Evolutionary conservation across 108 stramenopile genomes (phyloP).

Genomic region (Schizochytrium sp.): DNA sequence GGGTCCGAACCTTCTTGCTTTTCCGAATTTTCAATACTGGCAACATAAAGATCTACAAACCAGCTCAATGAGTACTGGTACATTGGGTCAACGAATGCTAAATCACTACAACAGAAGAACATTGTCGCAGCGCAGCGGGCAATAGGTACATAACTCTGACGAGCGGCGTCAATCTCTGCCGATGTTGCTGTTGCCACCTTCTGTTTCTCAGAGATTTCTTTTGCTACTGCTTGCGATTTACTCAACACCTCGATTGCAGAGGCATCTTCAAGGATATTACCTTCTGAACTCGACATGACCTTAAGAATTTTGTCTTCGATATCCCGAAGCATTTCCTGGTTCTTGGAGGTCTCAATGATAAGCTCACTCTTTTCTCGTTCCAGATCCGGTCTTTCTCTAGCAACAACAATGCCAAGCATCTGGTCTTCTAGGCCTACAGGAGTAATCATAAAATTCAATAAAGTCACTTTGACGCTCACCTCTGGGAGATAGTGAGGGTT

Average conservation of each 20-base stretch:
- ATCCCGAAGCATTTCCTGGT: constrained; percentile 74
- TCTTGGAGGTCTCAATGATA: constrained; percentile 77
- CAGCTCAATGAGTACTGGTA: constrained; percentile 82
- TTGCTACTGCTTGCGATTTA: constrained; percentile 75
- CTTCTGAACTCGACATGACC: constrained; percentile 73
- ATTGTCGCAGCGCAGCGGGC: constrained; percentile 75
- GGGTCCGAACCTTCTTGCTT: constrained; percentile 57
- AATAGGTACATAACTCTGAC: constrained; percentile 73
- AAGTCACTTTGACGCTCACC: constrained; percentile 73
- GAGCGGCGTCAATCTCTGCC: constrained; percentile 70
- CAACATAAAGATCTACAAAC: constrained; percentile 77
- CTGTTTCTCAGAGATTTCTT: constrained; percentile 75
- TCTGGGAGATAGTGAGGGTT: constrained; percentile 81
- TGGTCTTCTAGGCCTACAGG: constrained; percentile 78
- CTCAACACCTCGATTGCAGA: constrained; percentile 75
- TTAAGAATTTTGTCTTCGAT: constrained; percentile 78
- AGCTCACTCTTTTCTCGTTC: constrained; percentile 72
- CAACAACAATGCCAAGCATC: constrained; percentile 78
- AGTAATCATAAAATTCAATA: constrained; percentile 81
- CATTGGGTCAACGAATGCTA: constrained; percentile 77
- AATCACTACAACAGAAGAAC: constrained; percentile 79
- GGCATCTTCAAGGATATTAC: constrained; percentile 80
- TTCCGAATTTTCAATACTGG: constrained; percentile 72
- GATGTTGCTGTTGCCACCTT: constrained; percentile 70
- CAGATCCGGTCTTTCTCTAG: constrained; percentile 70